phyloP scores from a whole-genome alignment of 495 filamentous ascomycete species.

The Stereocaulon alpinum region DNA sequence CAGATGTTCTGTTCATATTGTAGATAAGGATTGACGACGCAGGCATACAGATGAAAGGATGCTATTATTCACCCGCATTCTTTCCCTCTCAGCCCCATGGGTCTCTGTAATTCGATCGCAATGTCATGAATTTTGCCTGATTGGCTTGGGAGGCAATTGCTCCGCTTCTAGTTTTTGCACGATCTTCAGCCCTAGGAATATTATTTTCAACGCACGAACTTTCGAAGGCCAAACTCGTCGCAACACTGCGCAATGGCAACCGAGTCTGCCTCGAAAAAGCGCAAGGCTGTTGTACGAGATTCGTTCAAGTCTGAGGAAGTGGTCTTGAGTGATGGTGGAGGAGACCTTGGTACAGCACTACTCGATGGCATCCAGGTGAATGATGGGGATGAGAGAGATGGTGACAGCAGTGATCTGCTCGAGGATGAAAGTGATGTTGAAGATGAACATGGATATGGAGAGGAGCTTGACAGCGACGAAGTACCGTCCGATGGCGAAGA shows the following conservation, averaged over 20 bases:
- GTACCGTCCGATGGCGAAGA: constrained; percentile 35
- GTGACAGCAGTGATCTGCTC: constrained; percentile 36
- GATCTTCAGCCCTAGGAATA: constrained; percentile 13
- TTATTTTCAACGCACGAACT: neutral
- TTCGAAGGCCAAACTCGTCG: neutral
- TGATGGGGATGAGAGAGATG: constrained; percentile 32
- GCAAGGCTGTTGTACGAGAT: constrained; percentile 48
- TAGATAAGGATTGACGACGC: neutral
- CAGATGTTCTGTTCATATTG: neutral
- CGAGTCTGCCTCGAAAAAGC: constrained; percentile 36
- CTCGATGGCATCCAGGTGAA: constrained; percentile 53
- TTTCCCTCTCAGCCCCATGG: too few species aligned
- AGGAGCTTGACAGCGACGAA: constrained; percentile 41
- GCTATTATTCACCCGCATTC: too few species aligned
- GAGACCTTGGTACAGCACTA: constrained; percentile 53
- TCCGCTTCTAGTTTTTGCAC: neutral
- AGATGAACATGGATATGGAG: constrained; percentile 34
- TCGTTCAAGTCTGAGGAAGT: constrained; percentile 41
- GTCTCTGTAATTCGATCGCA: too few species aligned
- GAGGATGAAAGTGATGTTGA: constrained; percentile 38
- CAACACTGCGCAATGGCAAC: constrained; percentile 14
- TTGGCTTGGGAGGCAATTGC: neutral
- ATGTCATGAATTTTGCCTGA: too few species aligned
- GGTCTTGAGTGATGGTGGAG: constrained; percentile 42
- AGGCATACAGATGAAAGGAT: too few species aligned